Evolutionary conservation across 306 rosid species (phyloP).

Genomic region (Dalbergia cultrata): DNA sequence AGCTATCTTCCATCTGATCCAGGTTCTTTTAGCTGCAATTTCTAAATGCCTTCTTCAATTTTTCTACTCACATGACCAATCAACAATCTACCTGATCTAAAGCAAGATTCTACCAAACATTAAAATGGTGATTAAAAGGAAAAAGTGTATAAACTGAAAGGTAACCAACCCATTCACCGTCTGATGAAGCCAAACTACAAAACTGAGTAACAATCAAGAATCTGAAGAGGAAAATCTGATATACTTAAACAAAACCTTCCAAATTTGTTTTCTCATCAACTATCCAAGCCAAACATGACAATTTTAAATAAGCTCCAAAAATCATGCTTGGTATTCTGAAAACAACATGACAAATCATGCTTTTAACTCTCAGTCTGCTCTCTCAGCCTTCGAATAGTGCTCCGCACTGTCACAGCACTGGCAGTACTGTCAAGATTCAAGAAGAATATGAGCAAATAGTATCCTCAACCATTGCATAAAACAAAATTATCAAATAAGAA

Average conservation of each 20-base stretch:
- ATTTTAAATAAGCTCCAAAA: constrained; percentile 19
- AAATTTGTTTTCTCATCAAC: not conserved
- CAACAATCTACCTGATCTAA: not conserved
- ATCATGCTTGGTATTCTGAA: not conserved
- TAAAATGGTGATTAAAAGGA: no score
- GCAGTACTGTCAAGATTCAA: constrained; percentile 63
- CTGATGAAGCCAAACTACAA: not conserved
- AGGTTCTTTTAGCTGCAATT: no score
- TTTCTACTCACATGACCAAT: not conserved
- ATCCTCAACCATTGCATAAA: not conserved
- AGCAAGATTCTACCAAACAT: not conserved
- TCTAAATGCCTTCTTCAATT: no score
- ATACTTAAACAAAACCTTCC: not conserved
- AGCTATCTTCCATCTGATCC: no score
- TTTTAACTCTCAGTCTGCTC: constrained; percentile 80
- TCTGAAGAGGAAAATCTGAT: constrained; percentile 8
- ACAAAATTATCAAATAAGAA: not conserved
- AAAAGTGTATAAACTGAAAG: not conserved
- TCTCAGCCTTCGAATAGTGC: constrained; percentile 84
- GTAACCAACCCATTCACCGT: not conserved
- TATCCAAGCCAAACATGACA: constrained; percentile 3
- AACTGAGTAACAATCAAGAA: not conserved
- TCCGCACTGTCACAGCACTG: constrained; percentile 76
- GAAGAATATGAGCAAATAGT: constrained; percentile 24
- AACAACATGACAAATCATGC: not conserved